Evolutionary conservation across 768 basidiomycete species (phyloP).

Genomic region (Suillus luteus): DNA sequence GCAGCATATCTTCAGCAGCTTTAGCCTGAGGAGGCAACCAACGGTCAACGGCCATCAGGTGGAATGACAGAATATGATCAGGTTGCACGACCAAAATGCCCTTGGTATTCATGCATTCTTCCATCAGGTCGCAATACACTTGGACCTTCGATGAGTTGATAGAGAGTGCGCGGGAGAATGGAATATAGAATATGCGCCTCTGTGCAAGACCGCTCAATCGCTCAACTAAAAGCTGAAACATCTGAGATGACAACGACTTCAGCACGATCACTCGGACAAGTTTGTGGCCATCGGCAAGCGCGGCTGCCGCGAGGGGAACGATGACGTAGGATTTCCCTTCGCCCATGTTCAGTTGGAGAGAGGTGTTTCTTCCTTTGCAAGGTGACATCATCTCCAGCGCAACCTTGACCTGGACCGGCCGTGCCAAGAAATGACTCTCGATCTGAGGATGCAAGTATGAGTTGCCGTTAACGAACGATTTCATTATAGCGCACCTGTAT

Average conservation of each 20-base stretch:
- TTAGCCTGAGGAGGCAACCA: constrained; percentile 29
- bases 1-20: constrained; percentile 10
- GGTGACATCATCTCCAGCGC: constrained; percentile 33
- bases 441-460: constrained; percentile 16
- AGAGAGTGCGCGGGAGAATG: constrained; percentile 26
- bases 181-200: constrained; percentile 30
- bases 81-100: constrained; percentile 34
- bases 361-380: constrained; percentile 18
- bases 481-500: constrained; percentile 13
- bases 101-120: constrained; percentile 20
- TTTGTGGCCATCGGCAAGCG: constrained; percentile 25
- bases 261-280: constrained; percentile 33
- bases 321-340: constrained; percentile 37
- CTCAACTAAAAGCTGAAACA: constrained; percentile 29
- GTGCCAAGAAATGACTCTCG: constrained; percentile 26
- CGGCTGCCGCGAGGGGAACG: constrained; percentile 26
- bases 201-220: constrained; percentile 28
- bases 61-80: constrained; percentile 34
- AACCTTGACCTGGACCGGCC: constrained; percentile 25
- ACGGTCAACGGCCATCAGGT: constrained; percentile 30
- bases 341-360: constrained; percentile 35
- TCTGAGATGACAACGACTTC: constrained; percentile 29
- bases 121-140: constrained; percentile 24
- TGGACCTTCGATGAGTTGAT: constrained; percentile 20
- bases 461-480: neutral